Evolutionary conservation across 768 basidiomycete species (phyloP).

Genomic region (Suillus subluteus): DNA sequence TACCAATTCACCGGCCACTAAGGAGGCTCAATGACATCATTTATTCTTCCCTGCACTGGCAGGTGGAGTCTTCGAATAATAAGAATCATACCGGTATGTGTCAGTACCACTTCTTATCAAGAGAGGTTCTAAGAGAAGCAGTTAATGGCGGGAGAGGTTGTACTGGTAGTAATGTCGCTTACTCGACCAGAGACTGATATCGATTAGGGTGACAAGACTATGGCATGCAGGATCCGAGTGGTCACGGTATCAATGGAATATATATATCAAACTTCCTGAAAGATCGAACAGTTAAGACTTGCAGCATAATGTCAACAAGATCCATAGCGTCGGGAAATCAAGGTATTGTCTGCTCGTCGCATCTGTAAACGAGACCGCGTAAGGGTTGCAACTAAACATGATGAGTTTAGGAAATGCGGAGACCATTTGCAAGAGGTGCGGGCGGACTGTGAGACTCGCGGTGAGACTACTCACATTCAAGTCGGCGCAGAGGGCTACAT

Average conservation of each 20-base stretch:
- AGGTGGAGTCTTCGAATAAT: no score
- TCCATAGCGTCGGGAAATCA: no score
- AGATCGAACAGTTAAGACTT: neutral
- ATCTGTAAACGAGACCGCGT: neutral
- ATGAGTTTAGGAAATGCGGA: neutral
- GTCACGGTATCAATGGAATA: neutral
- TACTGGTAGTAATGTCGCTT: neutral
- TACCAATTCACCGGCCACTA: neutral
- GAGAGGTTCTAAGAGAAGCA: no score
- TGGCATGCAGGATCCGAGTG: neutral
- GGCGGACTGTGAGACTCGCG: neutral
- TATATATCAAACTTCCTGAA: neutral
- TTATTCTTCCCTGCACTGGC: no score
- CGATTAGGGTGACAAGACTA: no score
- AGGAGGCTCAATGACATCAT: neutral
- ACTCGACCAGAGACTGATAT: neutral
- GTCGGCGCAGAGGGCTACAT: neutral
- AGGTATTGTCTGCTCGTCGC: neutral
- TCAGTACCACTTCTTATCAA: neutral
- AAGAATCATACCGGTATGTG: neutral
- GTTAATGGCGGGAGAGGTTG: neutral
- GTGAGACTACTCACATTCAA: neutral
- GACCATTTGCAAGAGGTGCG: neutral
- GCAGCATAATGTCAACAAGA: neutral
- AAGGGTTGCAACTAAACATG: no score